These are phyloP conservation scores for Gaeumannomyces sp. DNA, from an alignment of 2,329 filamentous ascomycete species.

Conservation along the genomic window DNA sequence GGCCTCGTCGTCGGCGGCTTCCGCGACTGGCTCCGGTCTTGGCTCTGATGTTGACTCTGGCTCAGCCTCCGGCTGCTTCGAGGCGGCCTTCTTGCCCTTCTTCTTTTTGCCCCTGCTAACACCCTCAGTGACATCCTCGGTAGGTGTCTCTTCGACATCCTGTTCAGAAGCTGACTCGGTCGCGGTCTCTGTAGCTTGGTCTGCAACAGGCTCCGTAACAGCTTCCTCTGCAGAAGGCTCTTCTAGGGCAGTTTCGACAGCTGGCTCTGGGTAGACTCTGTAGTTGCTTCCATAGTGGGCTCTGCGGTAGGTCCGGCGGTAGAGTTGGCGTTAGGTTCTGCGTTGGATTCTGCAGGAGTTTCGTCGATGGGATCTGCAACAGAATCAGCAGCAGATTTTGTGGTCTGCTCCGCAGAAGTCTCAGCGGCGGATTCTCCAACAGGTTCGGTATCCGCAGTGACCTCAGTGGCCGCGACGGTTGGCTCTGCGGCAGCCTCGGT, in stretches of 20 bases:
- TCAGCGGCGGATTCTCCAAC: neutral
- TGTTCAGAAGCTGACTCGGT: neutral
- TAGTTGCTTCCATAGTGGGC: neutral
- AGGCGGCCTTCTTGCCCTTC: neutral
- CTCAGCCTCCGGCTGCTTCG: neutral
- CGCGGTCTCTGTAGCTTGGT: neutral
- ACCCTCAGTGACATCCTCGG: neutral
- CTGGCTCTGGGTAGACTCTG: neutral
- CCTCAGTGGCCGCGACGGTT: neutral
- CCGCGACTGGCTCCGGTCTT: neutral
- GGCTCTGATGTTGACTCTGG: too few species aligned
- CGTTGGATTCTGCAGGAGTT: neutral
- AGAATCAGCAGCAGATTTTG: neutral
- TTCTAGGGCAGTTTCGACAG: neutral
- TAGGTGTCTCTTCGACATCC: neutral
- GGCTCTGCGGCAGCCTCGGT: neutral
- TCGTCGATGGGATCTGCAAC: conserved; percentile 4
- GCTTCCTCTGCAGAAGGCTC: neutral
- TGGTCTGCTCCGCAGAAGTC: neutral
- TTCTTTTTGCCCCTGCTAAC: conserved; percentile 4
- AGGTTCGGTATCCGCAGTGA: conserved; percentile 1
- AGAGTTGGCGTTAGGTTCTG: conserved; percentile 1
- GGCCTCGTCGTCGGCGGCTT: neutral
- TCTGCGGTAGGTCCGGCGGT: neutral
- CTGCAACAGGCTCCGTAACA: neutral